Evolutionary conservation across 352 stramenopile genomes (phyloP), one percentile per base, ranked within the genome.

Genomic region (Phytophthora idaei): DNA sequence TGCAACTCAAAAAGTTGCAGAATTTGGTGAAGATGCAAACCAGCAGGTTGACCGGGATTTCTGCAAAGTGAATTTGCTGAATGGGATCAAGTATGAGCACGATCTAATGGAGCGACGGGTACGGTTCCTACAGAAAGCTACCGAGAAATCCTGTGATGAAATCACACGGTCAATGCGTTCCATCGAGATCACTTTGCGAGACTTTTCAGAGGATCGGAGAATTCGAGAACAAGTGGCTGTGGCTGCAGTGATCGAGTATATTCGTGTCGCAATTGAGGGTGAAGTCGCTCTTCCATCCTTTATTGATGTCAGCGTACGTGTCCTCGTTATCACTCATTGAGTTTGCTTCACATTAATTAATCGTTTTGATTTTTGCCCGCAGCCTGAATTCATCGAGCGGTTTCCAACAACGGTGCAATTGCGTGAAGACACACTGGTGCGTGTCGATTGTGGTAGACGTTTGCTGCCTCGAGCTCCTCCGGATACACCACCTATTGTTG

Each of bases 51-150:
- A 60, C 4, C 27, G 29, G 41, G 78, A 85, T 50, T 46, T 77
- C 14, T 70, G 73, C 37, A 76, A 69, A 49, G 60, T 61, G 10
- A 94, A 94, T 29, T 67, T 90, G 44, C 42, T 83, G 21, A 81
- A 78, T 37, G 83, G 80, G 29, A 69, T 91, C 52, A 70, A 64
- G 29, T 92, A 89, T 59, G 84, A 95, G 50, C 76, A 88, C 42
- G 72, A 77, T 5, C 53, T 87, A 7, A 78, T 92, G 42, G 53
- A 76, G 51, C 65, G 70, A 2, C 81, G 85, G 4, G 73, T 95
- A 11, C 53, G 62, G 2, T 87, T 72, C 34, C 70, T 95, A 14
- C 75, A 81, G 36, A 71, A 85, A 17, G 63, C 65, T 4, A 65
- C 74, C 1, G 61, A 86, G n/a, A 73, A 57, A 6, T 69, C 64